Percentiles rank a stretch among this genome's conserved stretches.
Evolutionary conservation across 1,284 basidiomycete genomes (phyloP).

Genomic region (Serendipita sp.): DNA sequence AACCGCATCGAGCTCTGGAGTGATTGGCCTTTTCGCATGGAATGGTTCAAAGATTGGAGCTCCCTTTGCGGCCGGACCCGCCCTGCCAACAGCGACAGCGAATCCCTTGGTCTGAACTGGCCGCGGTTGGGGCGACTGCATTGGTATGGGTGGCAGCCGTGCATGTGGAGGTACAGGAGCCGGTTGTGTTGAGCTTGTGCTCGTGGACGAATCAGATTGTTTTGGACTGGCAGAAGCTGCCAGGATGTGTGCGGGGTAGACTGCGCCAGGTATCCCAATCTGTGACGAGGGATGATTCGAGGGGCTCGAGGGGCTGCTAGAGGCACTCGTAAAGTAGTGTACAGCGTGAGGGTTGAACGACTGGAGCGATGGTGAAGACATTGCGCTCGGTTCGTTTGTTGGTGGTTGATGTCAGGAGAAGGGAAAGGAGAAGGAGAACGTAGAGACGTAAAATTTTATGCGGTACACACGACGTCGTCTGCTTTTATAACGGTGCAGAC

Average conservation of each 20-base stretch:
- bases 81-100: background rate
- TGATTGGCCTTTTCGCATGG: slow-evolving; percentile 33
- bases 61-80: slow-evolving; percentile 13
- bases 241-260: background rate
- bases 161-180: background rate
- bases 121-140: slow-evolving; percentile 4
- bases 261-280: background rate
- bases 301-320: background rate
- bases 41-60: slow-evolving; percentile 39
- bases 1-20: slow-evolving; percentile 40
- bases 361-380: slow-evolving; percentile 7
- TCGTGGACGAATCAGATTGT: background rate
- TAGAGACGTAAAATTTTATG: too few species aligned
- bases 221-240: background rate
- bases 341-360: slow-evolving; percentile 7
- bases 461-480: too few species aligned
- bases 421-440: too few species aligned
- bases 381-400: background rate
- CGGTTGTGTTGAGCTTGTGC: background rate
- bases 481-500: background rate
- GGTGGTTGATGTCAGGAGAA: background rate
- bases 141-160: background rate
- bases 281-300: background rate
- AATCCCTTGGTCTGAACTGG: slow-evolving; percentile 10
- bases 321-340: slow-evolving; percentile 9